phyloP scores from a whole-genome alignment of 768 basidiomycete genomes.

The Strobilomyces echinocephalus region DNA sequence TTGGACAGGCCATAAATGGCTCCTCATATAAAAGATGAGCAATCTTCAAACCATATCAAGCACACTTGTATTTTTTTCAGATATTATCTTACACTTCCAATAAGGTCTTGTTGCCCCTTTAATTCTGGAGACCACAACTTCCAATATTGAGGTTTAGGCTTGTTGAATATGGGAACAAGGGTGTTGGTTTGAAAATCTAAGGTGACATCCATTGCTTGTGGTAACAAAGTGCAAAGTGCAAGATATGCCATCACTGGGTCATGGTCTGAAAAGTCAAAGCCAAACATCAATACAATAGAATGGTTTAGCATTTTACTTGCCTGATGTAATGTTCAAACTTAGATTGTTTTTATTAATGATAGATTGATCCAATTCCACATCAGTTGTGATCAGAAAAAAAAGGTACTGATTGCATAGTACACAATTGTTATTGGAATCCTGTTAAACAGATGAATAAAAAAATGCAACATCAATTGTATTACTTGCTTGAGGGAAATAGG shows the following conservation, averaged over 20 bases:
- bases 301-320: no score
- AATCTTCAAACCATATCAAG: no score
- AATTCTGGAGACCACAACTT: slow-evolving; percentile 2
- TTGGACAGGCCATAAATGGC: no score
- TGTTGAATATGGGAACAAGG: neutral
- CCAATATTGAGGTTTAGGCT: neutral
- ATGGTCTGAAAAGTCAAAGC: neutral
- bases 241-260: neutral
- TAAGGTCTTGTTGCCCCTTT: neutral
- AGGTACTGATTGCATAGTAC: neutral
- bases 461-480: no score
- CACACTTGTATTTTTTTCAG: no score
- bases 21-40: no score
- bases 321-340: neutral
- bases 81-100: neutral
- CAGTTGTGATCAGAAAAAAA: slow-evolving; percentile 3
- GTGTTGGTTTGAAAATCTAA: slow-evolving; percentile 1
- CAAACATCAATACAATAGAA: no score
- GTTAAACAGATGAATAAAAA: neutral
- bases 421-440: neutral
- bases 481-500: no score
- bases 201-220: neutral
- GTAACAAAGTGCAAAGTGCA: slow-evolving; percentile 5
- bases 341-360: neutral
- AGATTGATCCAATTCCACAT: slow-evolving; percentile 2